Conservation (phyloP, 2,329 filamentous ascomycete genomes). For the Dactylellina sp. region DNA sequence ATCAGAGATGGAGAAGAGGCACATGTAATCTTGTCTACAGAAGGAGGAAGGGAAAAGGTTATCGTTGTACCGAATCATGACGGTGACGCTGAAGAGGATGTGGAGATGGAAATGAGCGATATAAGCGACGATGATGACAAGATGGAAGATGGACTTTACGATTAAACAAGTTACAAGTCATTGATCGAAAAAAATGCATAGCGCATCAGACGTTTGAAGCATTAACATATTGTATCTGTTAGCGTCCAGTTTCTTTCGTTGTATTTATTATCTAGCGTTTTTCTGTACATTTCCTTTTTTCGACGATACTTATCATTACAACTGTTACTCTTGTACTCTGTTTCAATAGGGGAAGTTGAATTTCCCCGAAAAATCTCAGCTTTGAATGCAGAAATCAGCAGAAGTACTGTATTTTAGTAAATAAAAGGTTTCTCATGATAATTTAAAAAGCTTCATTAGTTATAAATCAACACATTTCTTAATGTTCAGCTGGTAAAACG, state of each 20-base stretch:
- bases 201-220: not conserved
- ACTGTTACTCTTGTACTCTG: not conserved
- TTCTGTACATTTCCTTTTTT: constrained; percentile 7
- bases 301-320: not conserved
- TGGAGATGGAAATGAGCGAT: constrained; percentile 79
- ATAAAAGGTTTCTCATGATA: too few relatives aligned
- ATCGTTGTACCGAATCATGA: constrained; percentile 86
- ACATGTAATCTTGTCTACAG: constrained; percentile 74
- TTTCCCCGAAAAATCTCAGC: too few relatives aligned
- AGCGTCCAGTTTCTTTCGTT: constrained; percentile 19
- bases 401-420: too few relatives aligned
- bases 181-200: constrained; percentile 8
- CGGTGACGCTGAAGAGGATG: constrained; percentile 70
- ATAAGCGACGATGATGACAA: constrained; percentile 70
- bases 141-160: constrained; percentile 73
- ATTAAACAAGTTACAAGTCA: constrained; percentile 63
- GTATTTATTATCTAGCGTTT: constrained; percentile 28
- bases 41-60: constrained; percentile 76
- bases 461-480: too few relatives aligned
- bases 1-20: constrained; percentile 88
- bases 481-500: not conserved
- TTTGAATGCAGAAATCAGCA: too few relatives aligned
- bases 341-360: too few relatives aligned
- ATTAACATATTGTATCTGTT: not conserved
- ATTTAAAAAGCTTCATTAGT: too few relatives aligned